These are phyloP conservation scores for Elsinoe perseae DNA, from an alignment of 2,329 filamentous ascomycete species.

Conservation along the genomic window DNA sequence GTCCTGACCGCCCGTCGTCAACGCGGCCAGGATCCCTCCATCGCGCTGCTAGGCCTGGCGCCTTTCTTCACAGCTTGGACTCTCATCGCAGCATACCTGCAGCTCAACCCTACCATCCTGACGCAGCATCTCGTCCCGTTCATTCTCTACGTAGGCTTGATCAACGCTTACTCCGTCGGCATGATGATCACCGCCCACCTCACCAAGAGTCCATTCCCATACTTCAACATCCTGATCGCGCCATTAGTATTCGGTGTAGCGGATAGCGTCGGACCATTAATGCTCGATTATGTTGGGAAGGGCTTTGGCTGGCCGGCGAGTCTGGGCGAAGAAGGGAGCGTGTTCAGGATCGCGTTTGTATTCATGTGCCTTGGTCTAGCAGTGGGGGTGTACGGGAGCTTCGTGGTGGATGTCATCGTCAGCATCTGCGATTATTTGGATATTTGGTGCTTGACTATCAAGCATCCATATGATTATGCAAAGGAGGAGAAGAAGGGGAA, in stretches of 20 bases:
- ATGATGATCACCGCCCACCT: constrained; percentile 94
- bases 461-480: constrained; percentile 55
- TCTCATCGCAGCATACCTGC: constrained; percentile 69
- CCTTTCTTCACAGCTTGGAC: constrained; percentile 75
- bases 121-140: constrained; percentile 82
- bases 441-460: constrained; percentile 97
- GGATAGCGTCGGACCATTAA: constrained; percentile 68
- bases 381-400: constrained; percentile 90
- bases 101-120: constrained; percentile 76
- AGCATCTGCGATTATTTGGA: constrained; percentile 97
- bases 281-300: constrained; percentile 38
- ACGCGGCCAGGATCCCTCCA: constrained; percentile 62
- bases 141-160: constrained; percentile 73
- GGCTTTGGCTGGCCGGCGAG: constrained; percentile 63
- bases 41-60: constrained; percentile 71
- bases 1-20: constrained; percentile 74
- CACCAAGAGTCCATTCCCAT: constrained; percentile 79
- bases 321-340: constrained; percentile 48
- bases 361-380: constrained; percentile 80
- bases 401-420: constrained; percentile 93
- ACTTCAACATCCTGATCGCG: constrained; percentile 74
- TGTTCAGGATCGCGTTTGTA: constrained; percentile 87
- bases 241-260: constrained; percentile 71
- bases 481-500: constrained; percentile 15
- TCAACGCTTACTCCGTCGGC: constrained; percentile 92